phyloP scores from a whole-genome alignment of 306 rosid species.

The Cyclanthera cordifolia region DNA sequence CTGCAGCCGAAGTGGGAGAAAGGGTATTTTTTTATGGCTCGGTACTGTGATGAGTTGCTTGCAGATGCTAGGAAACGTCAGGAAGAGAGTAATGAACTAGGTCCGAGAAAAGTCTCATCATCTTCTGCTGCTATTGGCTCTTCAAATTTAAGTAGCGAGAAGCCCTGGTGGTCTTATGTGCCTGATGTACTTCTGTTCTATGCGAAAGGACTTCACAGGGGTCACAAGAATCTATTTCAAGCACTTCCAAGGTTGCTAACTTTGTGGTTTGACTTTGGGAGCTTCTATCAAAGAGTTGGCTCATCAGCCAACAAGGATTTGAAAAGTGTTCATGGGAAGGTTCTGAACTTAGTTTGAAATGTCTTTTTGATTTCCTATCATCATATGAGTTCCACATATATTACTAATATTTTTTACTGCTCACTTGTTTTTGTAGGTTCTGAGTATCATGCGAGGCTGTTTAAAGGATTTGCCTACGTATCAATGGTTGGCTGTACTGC shows the following conservation, averaged over 20 bases:
- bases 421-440: constrained; percentile 33
- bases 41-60: constrained; percentile 85
- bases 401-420: constrained; percentile 14
- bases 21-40: constrained; percentile 83
- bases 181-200: constrained; percentile 82
- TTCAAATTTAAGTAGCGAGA: constrained; percentile 53
- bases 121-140: constrained; percentile 41
- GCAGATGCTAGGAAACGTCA: constrained; percentile 94
- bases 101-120: constrained; percentile 39
- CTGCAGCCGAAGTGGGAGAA: constrained; percentile 95
- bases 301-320: constrained; percentile 48
- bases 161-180: constrained; percentile 74
- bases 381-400: constrained; percentile 12
- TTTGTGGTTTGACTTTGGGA: constrained; percentile 95
- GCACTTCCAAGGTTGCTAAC: constrained; percentile 96
- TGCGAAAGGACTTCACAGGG: constrained; percentile 90
- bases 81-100: constrained; percentile 56
- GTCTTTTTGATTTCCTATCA: constrained; percentile 18
- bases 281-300: constrained; percentile 57
- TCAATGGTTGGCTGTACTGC: constrained; percentile 92
- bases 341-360: constrained; percentile 15
- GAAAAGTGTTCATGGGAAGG: constrained; percentile 47
- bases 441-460: constrained; percentile 65
- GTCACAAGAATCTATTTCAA: constrained; percentile 91
- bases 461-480: constrained; percentile 79